Base-by-base conservation (phyloP, 2,329 filamentous ascomycete genomes). In the Fusarium temperatum region DNA sequence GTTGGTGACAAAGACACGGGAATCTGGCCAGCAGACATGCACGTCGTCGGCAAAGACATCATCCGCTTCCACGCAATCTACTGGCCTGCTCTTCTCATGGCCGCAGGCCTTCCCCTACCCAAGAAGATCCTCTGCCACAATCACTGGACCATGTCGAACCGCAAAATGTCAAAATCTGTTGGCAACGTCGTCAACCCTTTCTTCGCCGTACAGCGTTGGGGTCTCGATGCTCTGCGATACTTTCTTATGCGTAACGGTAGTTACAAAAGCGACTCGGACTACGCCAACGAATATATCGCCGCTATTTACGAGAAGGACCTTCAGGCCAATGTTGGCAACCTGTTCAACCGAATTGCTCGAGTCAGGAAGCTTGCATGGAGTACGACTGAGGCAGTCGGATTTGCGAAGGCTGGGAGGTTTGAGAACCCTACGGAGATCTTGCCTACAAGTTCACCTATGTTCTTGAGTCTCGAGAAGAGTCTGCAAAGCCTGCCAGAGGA, bases 121-220 rank as follows among this genome's bases (percentile, higher is more conserved):
- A 92, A 91, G 78, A 91, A 91, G 72, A 89, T 99, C 38, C 86
- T 99, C 6, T 94, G 94, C 59, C 96, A 99, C 80, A 95, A 92
- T 5, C 96, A 99, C 81, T 99, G 97, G 96, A 97, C 95, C 20
- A 91, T 99, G 84, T 94, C 93, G 63, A 90, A 90, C 60, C 90
- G 91, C 76, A 99, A 99, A 83, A 99, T 99, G 95, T 96, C 95
- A 70, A 99, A 99, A 82, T 97, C 94, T 3, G 90, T 93, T 5
- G 96, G 96, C 71, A 98, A 98, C 80, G 96, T 97, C 4, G 96
- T 99, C 48, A 96, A 98, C 79, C 96, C 96, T 0, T 95, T 97
- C 80, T 94, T 94, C 75, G 96, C 96, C 18, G 89, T 98, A 54
- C 92, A 98, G 72, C 90, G 95, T 12, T 99, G 95, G 83, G 95